Conservation (phyloP, 163 green algal genomes). For the Volvox carteri region DNA sequence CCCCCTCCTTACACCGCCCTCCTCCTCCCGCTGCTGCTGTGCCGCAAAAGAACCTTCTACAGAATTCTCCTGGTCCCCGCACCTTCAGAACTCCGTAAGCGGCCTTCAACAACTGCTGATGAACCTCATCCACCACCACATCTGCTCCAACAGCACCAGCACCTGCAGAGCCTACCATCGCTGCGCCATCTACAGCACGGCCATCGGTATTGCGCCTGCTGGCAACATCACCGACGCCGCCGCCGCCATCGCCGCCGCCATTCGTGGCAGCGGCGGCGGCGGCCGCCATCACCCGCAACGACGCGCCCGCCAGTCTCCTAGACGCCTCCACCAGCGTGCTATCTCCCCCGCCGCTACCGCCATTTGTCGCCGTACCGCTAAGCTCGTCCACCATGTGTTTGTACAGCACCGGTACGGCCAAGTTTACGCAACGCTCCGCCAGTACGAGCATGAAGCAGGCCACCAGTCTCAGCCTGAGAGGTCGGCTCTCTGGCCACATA, state of each 20-base stretch:
- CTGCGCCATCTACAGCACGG: neutral
- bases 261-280: neutral
- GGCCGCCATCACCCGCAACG: slow-evolving; percentile 2
- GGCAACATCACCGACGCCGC: too few species aligned
- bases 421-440: slow-evolving; percentile 80
- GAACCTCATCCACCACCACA: neutral
- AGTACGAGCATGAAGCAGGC: slow-evolving; percentile 80
- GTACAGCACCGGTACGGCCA: slow-evolving; percentile 85
- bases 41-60: too few species aligned
- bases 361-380: neutral
- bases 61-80: too few species aligned
- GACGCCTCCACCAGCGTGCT: neutral
- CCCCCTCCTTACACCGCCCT: too few species aligned
- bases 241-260: neutral
- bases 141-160: too few species aligned
- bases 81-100: slow-evolving; percentile 30
- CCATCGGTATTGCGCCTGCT: too few species aligned
- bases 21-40: neutral
- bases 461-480: slow-evolving; percentile 68
- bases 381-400: slow-evolving; percentile 81
- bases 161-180: neutral
- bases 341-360: neutral
- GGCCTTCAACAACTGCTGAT: neutral
- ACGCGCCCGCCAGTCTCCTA: neutral
- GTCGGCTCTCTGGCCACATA: slow-evolving; percentile 65